Conservation (phyloP, 257 asterid species). For the Penstemon eatonii region DNA sequence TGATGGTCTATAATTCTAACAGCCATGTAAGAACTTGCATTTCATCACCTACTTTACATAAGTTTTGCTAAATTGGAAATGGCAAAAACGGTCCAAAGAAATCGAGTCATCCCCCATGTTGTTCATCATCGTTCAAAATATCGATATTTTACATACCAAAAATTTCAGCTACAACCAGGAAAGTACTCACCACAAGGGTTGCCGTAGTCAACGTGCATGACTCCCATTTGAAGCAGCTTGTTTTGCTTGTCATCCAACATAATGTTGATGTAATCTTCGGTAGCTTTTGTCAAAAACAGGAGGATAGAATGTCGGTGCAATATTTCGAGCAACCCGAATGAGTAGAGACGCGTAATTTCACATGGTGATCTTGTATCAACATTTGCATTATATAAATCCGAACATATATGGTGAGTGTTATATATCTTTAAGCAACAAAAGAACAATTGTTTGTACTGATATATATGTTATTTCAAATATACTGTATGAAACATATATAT, state of each 20-base stretch:
- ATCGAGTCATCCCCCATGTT: constrained; percentile 41
- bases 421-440: not conserved
- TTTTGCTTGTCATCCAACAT: constrained; percentile 70
- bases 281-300: constrained; percentile 34
- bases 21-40: too few relatives aligned
- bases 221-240: constrained; percentile 61
- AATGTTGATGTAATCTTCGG: constrained; percentile 60
- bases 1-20: too few relatives aligned
- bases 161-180: constrained; percentile 52
- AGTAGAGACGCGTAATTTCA: constrained; percentile 1
- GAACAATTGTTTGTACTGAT: not conserved
- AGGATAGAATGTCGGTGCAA: constrained; percentile 13
- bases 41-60: too few relatives aligned
- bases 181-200: constrained; percentile 51
- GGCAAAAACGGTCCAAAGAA: constrained; percentile 43
- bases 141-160: constrained; percentile 51
- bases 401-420: constrained; percentile 24
- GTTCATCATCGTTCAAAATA: too few relatives aligned
- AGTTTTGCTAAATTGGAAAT: too few relatives aligned
- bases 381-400: constrained; percentile 29
- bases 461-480: not conserved
- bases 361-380: too few relatives aligned
- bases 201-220: constrained; percentile 49
- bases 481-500: not conserved
- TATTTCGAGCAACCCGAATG: constrained; percentile 31